Base-by-base conservation (phyloP, 2,329 filamentous ascomycete genomes). In the Cercospora berteroae region DNA sequence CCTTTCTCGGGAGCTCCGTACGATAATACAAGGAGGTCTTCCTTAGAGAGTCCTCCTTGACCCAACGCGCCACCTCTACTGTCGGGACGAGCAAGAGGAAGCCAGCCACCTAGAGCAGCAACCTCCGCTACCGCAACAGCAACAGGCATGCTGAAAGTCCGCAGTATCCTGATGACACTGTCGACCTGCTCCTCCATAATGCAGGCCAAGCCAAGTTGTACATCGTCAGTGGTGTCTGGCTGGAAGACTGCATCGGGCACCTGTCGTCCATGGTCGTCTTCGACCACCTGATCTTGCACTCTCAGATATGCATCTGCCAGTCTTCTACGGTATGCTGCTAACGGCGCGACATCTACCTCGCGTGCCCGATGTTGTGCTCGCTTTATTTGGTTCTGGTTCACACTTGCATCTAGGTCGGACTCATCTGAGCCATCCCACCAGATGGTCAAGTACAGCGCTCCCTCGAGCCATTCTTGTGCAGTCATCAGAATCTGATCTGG, bases 391-490 rank as follows among this genome's bases (percentile, higher is more conserved):
- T 79, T 81, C 64, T 81, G 80, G 67, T 80, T 83, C 33, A 84
- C 77, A 70, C 79, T 83, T 61, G 78, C 80, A 42, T 79, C 75
- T 1, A 78, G 71, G 29, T 79, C 71, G 1, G 82, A 80, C 9
- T 89, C 85, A 67, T 88, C 87, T n/a, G 87, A 86, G 68, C 95
- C 92, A 76, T 96, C 90, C 93, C 94, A 97, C 94, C 94, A 98
- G 5, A 91, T 89, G 33, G 94, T 89, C 60, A 98, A 82, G 1
- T 90, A 91, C 67, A 97, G 81, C 0, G 90, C 91, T 0, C 93
- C 94, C 81, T 98, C 94, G 61, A 94, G 88, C 94, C 94, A 98
- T 79, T 97, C 94, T 75, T 94, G 89, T 0, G 93, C 88, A 55
- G 89, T 87, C 57, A 89, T 86, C 68, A 96, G 82, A 62, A 97